Percentiles rank a stretch among this genome's conserved stretches.
These are phyloP conservation scores for Castanea mollissima DNA, from an alignment of 306 rosid genomes.

Conservation along the genomic window DNA sequence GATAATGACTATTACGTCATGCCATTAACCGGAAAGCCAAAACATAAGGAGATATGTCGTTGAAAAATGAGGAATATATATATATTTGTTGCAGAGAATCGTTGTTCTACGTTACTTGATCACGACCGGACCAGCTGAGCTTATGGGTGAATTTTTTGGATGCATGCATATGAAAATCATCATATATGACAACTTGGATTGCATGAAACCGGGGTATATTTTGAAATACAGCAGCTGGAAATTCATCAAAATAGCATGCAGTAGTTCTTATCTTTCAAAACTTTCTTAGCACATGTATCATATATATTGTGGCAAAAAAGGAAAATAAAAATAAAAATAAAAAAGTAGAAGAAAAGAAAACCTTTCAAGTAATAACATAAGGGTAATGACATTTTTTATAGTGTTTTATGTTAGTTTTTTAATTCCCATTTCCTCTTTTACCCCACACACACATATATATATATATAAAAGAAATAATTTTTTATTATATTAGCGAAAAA, in stretches of 20 bases:
- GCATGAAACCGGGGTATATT: too few species aligned
- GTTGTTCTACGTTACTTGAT: background rate
- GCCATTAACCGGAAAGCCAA: constrained; percentile 42
- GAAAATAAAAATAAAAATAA: too few species aligned
- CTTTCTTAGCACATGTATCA: background rate
- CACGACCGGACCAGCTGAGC: background rate
- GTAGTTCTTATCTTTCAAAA: background rate
- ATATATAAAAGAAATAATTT: too few species aligned
- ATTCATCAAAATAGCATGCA: background rate
- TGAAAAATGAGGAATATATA: constrained; percentile 18
- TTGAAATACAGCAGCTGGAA: too few species aligned
- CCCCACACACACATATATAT: too few species aligned
- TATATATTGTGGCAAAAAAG: too few species aligned
- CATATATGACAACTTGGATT: too few species aligned
- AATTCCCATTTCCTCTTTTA: too few species aligned
- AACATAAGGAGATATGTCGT: constrained; percentile 29
- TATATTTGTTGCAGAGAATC: background rate
- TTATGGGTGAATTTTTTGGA: background rate
- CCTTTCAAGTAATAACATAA: too few species aligned
- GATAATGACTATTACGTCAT: constrained; percentile 13
- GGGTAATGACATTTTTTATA: background rate
- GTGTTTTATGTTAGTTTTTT: background rate
- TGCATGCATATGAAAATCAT: too few species aligned
- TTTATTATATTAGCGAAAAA: too few species aligned
- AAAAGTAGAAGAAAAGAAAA: too few species aligned